Base-by-base conservation (phyloP, 2,329 filamentous ascomycete genomes). In the Microcera coccophila region DNA sequence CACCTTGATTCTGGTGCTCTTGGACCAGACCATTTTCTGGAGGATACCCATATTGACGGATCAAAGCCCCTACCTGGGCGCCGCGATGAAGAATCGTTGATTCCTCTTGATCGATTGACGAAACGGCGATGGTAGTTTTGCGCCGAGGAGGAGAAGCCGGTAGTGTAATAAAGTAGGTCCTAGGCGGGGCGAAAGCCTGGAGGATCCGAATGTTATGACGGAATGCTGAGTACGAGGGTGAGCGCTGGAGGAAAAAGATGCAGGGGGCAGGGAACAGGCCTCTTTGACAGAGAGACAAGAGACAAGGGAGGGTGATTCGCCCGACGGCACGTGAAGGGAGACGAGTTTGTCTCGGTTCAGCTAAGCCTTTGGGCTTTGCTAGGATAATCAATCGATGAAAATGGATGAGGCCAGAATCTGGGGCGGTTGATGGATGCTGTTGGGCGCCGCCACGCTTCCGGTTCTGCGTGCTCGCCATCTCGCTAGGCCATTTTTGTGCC, bases 1-100 rank as follows among this genome's bases (percentile, higher is more conserved):
- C 65, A 96, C 85, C 69, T 87, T 79, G 65, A 98, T 97, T 66
- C 91, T 84, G 58, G 85, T 88, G 54, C 85, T 87, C 69, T 98
- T 98, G 62, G 90, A 94, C 76, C 91, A 86, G 52, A 78, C 85
- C 89, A 95, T 94, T 47, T 63, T 66, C 38, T 59, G 52, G 44
- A 62, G 42, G 50, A 60, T 41, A 47, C 54, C 54, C 62, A 64
- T 64, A 51, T 46, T 39, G 53, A 40, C 20, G 19, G 40, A 51
- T 10, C 17, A 15, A n/a, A 16, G 31, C 38, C 29, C 29, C 36
- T 19, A 26, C 14, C 10, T 7, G 14, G 38, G 29, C 38, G 29
- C 38, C 16, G 24, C 34, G 19, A 42, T 39, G 17, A 34, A 16
- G 36, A 43, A 39, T 51, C 43, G 34, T 20, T 24, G 19, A 42